Conservation (phyloP, 2,329 filamentous ascomycete species). For the Alternaria postmessia region DNA sequence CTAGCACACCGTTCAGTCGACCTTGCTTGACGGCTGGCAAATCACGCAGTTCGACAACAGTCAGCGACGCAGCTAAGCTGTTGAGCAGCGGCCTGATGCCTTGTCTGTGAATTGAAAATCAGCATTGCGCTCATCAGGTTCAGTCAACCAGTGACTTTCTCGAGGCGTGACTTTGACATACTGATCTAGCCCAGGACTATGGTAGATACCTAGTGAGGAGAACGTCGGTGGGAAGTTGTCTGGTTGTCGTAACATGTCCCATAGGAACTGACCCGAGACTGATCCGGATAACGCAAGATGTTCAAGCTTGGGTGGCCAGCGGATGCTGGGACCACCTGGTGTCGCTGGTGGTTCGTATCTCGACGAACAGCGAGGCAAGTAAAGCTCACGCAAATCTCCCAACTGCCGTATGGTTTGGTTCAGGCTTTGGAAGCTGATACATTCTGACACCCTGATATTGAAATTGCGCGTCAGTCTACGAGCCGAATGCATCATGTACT, state of each 20-base stretch:
- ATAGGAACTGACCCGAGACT: constrained; percentile 54
- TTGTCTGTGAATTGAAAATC: background rate
- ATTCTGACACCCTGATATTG: constrained; percentile 53
- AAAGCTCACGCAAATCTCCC: constrained; percentile 54
- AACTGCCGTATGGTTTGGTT: constrained; percentile 61
- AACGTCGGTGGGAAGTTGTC: constrained; percentile 43
- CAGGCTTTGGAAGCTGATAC: constrained; percentile 59
- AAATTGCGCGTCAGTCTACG: background rate
- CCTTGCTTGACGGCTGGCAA: constrained; percentile 51
- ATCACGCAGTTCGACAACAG: constrained; percentile 50
- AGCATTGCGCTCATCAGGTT: background rate
- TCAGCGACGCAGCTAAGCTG: constrained; percentile 44
- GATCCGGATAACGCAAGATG: constrained; percentile 55
- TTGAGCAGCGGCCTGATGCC: constrained; percentile 51
- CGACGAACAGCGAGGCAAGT: constrained; percentile 54
- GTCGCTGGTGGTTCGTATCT: constrained; percentile 34
- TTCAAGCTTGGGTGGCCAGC: constrained; percentile 56
- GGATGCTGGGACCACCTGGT: constrained; percentile 29
- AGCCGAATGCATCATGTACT: background rate
- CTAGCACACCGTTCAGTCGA: constrained; percentile 52
- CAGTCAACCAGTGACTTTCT: background rate
- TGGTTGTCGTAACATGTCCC: constrained; percentile 45
- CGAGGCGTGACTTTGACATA: background rate
- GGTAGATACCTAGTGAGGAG: constrained; percentile 47
- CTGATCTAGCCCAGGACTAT: constrained; percentile 53